Evolutionary conservation across 2,329 filamentous ascomycete genomes (phyloP).

Genomic region (Trichocomaceae sp.): DNA sequence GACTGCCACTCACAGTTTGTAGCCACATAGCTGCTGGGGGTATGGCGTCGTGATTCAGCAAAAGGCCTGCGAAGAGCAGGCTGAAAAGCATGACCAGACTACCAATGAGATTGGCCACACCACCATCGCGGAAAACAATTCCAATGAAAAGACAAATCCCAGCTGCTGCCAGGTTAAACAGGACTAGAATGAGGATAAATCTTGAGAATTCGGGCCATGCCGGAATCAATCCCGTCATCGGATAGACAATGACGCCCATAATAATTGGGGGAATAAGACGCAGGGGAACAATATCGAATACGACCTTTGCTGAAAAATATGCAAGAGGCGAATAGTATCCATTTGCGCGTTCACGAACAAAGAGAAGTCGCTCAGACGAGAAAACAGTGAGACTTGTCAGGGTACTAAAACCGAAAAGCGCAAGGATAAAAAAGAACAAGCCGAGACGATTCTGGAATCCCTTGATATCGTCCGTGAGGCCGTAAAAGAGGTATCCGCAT

Average conservation of each 20-base stretch:
- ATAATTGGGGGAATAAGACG: slow-evolving; percentile 89
- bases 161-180: slow-evolving; percentile 93
- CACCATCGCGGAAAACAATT: slow-evolving; percentile 84
- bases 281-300: slow-evolving; percentile 96
- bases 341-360: slow-evolving; percentile 89
- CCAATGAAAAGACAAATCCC: slow-evolving; percentile 94
- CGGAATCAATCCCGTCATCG: slow-evolving; percentile 89
- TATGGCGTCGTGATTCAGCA: slow-evolving; percentile 92
- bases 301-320: slow-evolving; percentile 91
- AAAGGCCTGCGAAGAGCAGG: slow-evolving; percentile 83
- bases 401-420: slow-evolving; percentile 94
- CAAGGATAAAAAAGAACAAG: slow-evolving; percentile 94
- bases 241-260: slow-evolving; percentile 92
- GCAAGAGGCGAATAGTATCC: slow-evolving; percentile 92
- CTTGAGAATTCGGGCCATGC: slow-evolving; percentile 78
- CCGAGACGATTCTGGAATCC: slow-evolving; percentile 97
- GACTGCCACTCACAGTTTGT: slow-evolving; percentile 57
- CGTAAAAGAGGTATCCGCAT: slow-evolving; percentile 93
- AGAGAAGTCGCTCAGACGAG: slow-evolving; percentile 80
- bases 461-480: slow-evolving; percentile 88
- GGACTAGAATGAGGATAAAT: slow-evolving; percentile 82
- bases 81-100: slow-evolving; percentile 97
- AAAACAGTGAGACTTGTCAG: slow-evolving; percentile 92
- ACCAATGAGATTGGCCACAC: slow-evolving; percentile 88
- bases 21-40: slow-evolving; percentile 80